phyloP scores from a whole-genome alignment of 1,284 basidiomycete species.

The Schizophyllum amplum region DNA sequence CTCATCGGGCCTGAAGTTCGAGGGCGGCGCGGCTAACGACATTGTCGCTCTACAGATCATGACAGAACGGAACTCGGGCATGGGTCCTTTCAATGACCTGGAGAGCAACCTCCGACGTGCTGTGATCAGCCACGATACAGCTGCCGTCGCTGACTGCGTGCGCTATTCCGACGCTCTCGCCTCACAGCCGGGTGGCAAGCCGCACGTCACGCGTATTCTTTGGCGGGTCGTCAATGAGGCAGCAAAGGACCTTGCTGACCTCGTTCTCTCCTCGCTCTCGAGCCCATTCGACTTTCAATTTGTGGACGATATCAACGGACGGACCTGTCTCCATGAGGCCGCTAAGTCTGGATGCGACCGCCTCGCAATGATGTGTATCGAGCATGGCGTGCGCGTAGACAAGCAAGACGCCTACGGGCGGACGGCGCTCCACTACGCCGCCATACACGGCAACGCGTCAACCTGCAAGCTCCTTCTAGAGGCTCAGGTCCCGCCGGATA shows the following conservation, averaged over 20 bases:
- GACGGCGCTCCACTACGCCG: constrained; percentile 91
- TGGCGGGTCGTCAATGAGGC: constrained; percentile 89
- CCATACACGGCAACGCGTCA: constrained; percentile 82
- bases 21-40: constrained; percentile 49
- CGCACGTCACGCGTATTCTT: constrained; percentile 75
- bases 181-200: constrained; percentile 48
- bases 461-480: constrained; percentile 77
- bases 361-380: constrained; percentile 81
- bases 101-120: constrained; percentile 81
- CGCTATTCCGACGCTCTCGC: constrained; percentile 62
- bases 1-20: constrained; percentile 65
- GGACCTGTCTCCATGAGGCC: constrained; percentile 93
- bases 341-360: constrained; percentile 77
- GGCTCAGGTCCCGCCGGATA: constrained; percentile 56
- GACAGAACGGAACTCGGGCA: constrained; percentile 49
- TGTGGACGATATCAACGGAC: constrained; percentile 95
- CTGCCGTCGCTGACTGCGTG: constrained; percentile 63
- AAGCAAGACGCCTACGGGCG: constrained; percentile 87
- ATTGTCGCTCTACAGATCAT: constrained; percentile 69
- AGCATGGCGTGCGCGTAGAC: constrained; percentile 59
- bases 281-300: constrained; percentile 82
- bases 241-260: constrained; percentile 60
- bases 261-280: constrained; percentile 63
- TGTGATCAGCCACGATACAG: constrained; percentile 50
- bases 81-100: constrained; percentile 78